Evolutionary conservation across 768 basidiomycete species (phyloP).

Genomic region (Russula olivacea): DNA sequence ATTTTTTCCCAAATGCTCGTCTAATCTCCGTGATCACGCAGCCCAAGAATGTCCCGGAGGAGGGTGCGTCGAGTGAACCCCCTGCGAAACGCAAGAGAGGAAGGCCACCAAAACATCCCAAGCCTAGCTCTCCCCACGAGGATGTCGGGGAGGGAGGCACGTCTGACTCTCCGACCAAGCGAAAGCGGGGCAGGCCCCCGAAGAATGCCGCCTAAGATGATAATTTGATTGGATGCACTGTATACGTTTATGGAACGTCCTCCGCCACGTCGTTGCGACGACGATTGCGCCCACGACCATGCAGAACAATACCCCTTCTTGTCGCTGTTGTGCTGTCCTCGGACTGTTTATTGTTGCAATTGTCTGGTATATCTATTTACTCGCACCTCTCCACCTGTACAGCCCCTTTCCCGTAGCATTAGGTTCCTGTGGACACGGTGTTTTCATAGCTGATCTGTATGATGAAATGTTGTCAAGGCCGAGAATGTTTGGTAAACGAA

Average conservation of each 20-base stretch:
- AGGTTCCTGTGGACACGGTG: slow-evolving; percentile 26
- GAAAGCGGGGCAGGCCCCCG: slow-evolving; percentile 70
- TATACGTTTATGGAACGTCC: slow-evolving; percentile 31
- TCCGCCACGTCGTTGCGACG: slow-evolving; percentile 25
- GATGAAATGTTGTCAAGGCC: slow-evolving; percentile 22
- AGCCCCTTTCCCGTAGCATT: slow-evolving; percentile 23
- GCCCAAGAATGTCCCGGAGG: slow-evolving; percentile 40
- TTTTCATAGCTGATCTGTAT: slow-evolving; percentile 27
- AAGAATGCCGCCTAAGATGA: slow-evolving; percentile 29
- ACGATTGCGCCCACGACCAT: slow-evolving; percentile 31
- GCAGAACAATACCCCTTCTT: slow-evolving; percentile 34
- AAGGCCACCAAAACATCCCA: slow-evolving; percentile 65
- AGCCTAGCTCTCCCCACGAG: slow-evolving; percentile 39
- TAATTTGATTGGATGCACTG: slow-evolving; percentile 28
- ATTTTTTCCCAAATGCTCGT: neutral
- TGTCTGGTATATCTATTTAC: slow-evolving; percentile 22
- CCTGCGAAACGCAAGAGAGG: slow-evolving; percentile 59
- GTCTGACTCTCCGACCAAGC: slow-evolving; percentile 51
- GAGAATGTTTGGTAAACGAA: slow-evolving; percentile 17
- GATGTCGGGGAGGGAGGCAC: slow-evolving; percentile 35
- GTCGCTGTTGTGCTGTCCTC: slow-evolving; percentile 32
- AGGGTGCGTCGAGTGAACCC: slow-evolving; percentile 36
- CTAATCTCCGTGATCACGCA: slow-evolving; percentile 16
- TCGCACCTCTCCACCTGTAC: slow-evolving; percentile 22
- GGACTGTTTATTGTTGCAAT: slow-evolving; percentile 25